phyloP scores from a whole-genome alignment of 2,329 filamentous ascomycete genomes.

The Spiromastix sp. region DNA sequence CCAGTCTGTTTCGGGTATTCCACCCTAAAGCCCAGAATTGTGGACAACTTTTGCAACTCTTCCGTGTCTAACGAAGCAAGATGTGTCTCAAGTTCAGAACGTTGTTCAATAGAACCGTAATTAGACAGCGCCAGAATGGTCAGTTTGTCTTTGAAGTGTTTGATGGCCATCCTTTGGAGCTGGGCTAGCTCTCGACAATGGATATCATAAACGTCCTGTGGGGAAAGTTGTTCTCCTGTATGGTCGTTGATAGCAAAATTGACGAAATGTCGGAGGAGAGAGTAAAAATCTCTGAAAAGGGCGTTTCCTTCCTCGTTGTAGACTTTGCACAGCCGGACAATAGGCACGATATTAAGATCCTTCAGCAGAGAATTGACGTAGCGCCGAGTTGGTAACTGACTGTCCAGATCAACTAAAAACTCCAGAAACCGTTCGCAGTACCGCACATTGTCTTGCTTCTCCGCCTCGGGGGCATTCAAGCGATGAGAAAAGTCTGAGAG shows the following conservation, averaged over 20 bases:
- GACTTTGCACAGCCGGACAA: slow-evolving; percentile 67
- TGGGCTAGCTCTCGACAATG: slow-evolving; percentile 70
- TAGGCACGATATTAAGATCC: slow-evolving; percentile 72
- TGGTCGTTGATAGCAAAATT: slow-evolving; percentile 88
- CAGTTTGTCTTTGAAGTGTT: slow-evolving; percentile 78
- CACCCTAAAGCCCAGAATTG: slow-evolving; percentile 65
- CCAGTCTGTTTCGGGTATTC: slow-evolving; percentile 65
- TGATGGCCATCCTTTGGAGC: slow-evolving; percentile 68
- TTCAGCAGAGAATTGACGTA: slow-evolving; percentile 84
- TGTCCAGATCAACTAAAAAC: slow-evolving; percentile 80
- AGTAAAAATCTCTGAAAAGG: slow-evolving; percentile 69
- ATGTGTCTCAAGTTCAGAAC: slow-evolving; percentile 66
- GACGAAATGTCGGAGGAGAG: slow-evolving; percentile 76
- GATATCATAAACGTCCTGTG: slow-evolving; percentile 63
- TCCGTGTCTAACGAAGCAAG: slow-evolving; percentile 61
- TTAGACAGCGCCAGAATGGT: slow-evolving; percentile 89
- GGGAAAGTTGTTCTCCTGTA: slow-evolving; percentile 64
- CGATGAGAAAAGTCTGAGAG: slow-evolving; percentile 70
- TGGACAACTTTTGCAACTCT: slow-evolving; percentile 61
- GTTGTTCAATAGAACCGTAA: slow-evolving; percentile 74
- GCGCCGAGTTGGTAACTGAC: slow-evolving; percentile 83
- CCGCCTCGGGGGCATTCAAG: slow-evolving; percentile 46
- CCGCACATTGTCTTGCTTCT: slow-evolving; percentile 49
- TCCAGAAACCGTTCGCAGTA: slow-evolving; percentile 95
- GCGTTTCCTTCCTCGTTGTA: slow-evolving; percentile 65